phyloP scores from a whole-genome alignment of 371 early-diverging fungal genomes.

The Mortierella sp. region DNA sequence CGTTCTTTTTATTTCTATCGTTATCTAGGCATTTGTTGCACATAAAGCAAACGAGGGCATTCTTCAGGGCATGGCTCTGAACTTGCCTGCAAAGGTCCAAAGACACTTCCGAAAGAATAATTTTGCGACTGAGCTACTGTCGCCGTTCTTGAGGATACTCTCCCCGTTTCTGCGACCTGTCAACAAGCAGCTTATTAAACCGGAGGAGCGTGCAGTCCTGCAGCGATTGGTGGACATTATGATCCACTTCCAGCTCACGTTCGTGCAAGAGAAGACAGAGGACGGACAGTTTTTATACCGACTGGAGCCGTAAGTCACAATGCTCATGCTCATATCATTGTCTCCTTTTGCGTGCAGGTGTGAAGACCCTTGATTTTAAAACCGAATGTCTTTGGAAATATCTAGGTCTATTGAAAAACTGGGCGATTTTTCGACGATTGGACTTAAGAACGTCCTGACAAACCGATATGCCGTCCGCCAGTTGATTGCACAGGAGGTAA shows the following conservation, averaged over 20 bases:
- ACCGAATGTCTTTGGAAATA: too few species aligned
- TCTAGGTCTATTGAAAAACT: conserved; percentile 73
- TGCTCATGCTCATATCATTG: too few species aligned
- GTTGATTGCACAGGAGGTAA: conserved; percentile 82
- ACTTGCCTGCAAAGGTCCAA: conserved; percentile 62
- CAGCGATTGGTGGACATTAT: conserved; percentile 76
- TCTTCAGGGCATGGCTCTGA: conserved; percentile 61
- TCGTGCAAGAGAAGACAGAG: conserved; percentile 75
- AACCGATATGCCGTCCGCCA: conserved; percentile 81
- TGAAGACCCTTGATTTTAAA: not conserved
- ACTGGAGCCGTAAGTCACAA: conserved; percentile 82
- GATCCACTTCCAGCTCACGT: conserved; percentile 80
- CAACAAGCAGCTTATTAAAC: conserved; percentile 76
- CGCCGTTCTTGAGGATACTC: conserved; percentile 78
- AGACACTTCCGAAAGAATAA: conserved; percentile 60
- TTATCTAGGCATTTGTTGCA: conserved; percentile 59
- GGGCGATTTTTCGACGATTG: conserved; percentile 56
- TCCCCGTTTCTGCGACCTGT: conserved; percentile 82
- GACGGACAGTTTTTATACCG: conserved; percentile 75
- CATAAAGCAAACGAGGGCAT: conserved; percentile 70
- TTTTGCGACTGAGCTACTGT: conserved; percentile 69
- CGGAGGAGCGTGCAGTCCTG: conserved; percentile 71
- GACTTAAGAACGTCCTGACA: conserved; percentile 61
- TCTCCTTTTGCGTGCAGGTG: conserved; percentile 1
- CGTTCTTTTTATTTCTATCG: too few species aligned